phyloP scores from a whole-genome alignment of 306 rosid genomes.

The Quercus variabilis region DNA sequence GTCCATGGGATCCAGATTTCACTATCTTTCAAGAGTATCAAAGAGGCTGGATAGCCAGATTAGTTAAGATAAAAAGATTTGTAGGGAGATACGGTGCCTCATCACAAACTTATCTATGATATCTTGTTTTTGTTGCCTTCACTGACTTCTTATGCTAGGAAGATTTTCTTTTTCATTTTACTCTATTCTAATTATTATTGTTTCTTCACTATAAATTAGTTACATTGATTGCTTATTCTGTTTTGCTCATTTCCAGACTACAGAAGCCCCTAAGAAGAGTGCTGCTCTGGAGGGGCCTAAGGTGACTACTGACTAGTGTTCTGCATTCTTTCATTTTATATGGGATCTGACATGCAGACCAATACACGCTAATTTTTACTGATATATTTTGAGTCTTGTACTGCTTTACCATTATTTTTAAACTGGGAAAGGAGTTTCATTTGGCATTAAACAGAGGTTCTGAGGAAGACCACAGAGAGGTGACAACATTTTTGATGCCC shows the following conservation, averaged over 20 bases:
- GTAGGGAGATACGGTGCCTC: background rate
- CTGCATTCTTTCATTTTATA: background rate
- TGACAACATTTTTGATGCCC: background rate
- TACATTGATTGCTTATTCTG: background rate
- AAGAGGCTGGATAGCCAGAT: background rate
- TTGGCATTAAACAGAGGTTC: background rate
- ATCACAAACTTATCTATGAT: background rate
- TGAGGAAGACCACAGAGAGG: constrained; percentile 22
- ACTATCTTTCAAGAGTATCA: background rate
- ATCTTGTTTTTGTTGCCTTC: background rate
- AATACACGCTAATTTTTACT: background rate
- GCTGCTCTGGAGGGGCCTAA: constrained; percentile 14
- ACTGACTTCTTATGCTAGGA: background rate
- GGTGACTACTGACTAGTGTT: constrained; percentile 20
- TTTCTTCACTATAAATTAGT: background rate
- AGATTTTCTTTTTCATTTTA: background rate
- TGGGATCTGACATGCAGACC: background rate
- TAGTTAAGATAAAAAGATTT: background rate
- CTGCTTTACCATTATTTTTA: background rate
- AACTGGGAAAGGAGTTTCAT: constrained; percentile 2
- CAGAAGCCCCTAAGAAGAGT: background rate
- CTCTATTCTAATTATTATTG: background rate
- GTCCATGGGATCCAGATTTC: background rate
- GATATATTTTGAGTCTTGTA: too few relatives aligned
- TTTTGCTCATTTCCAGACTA: background rate